Base-by-base conservation (phyloP, 805 yeast species). In the Cyberlindnera samutprakarnensis region DNA sequence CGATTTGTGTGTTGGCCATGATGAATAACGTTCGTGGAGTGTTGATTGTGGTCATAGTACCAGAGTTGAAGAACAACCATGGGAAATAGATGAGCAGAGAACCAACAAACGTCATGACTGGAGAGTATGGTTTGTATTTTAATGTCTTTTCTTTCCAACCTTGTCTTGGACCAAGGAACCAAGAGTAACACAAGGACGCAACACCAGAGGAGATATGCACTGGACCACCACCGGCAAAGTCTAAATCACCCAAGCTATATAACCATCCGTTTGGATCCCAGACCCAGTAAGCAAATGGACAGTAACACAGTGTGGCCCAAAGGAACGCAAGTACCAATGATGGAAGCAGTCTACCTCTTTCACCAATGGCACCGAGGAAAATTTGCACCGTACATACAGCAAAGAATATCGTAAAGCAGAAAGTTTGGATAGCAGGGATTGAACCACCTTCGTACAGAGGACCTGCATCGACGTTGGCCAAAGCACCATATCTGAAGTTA, bases 151-250 rank as follows among this genome's bases (percentile, higher is more conserved):
- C 51, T 27, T 37, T 40, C 49, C 55, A 52, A 25, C 47, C 54
- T 66, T 66, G 77, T 70, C 96, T 72, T 48, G 85, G 74, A 13
- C 96, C 95, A 32, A 85, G 59, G 42, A 79, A 79, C 27, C 73
- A 75, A 14, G 87, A 75, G 47, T 78, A 79, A 7, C 83, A 94
- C 45, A 90, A 75, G 2, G 95, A 96, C 21, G 87, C 85, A 16
- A 86, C 83, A 39, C 97, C 97, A 24, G 94, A 78, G 18, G 87
- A 69, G 36, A 92, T 84, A 59, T 90, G 97, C 14, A 90, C 96
- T 2, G 96, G 96, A 2, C 96, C 97, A 35, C 97, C 97, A 29
- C 98, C 98, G n/a, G 98, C 98, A 56, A 85, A 90, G 57, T 90
- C 98, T 31, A 88, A 66, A 4, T 78, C 96, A n/a, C 95, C 96